phyloP scores from a whole-genome alignment of 164 flowering plant species.

The Vitis cinerea region DNA sequence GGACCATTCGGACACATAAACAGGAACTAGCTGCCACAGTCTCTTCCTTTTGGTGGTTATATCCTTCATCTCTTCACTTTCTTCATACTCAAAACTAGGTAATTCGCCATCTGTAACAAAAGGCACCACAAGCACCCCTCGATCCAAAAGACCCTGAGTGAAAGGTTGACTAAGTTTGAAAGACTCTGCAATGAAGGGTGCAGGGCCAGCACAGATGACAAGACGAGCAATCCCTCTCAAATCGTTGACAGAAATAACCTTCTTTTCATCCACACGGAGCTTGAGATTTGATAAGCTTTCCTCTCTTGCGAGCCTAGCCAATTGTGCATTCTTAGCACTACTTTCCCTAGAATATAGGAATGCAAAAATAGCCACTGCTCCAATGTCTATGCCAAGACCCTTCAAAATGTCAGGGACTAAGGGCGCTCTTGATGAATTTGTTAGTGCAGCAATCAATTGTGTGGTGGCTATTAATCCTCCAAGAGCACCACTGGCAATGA shows the following conservation, averaged over 20 bases:
- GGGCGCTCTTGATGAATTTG: slow-evolving; percentile 55
- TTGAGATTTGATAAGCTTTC: slow-evolving; percentile 84
- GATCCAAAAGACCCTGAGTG: slow-evolving; percentile 62
- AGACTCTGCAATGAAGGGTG: slow-evolving; percentile 57
- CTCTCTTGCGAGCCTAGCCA: slow-evolving; percentile 86
- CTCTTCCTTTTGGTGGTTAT: slow-evolving; percentile 50
- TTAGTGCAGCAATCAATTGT: slow-evolving; percentile 63
- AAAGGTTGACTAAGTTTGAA: slow-evolving; percentile 61
- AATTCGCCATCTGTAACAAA: slow-evolving; percentile 66
- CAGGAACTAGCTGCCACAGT: slow-evolving; percentile 88
- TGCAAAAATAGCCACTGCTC: slow-evolving; percentile 73
- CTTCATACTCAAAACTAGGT: slow-evolving; percentile 62
- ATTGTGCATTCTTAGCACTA: slow-evolving; percentile 67
- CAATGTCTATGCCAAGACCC: slow-evolving; percentile 79
- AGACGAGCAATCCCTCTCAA: slow-evolving; percentile 85
- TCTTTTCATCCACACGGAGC: slow-evolving; percentile 69
- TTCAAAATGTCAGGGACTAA: slow-evolving; percentile 53
- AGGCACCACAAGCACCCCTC: slow-evolving; percentile 91
- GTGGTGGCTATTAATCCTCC: slow-evolving; percentile 83
- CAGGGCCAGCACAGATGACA: slow-evolving; percentile 86
- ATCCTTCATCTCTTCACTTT: slow-evolving; percentile 50
- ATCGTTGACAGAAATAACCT: slow-evolving; percentile 48
- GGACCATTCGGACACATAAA: slow-evolving; percentile 65
- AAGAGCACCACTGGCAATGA: slow-evolving; percentile 75
- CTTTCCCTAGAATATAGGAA: slow-evolving; percentile 72